Evolutionary conservation across 139 green algal genomes (phyloP).

Genomic region (Chlamydomonas sp.): DNA sequence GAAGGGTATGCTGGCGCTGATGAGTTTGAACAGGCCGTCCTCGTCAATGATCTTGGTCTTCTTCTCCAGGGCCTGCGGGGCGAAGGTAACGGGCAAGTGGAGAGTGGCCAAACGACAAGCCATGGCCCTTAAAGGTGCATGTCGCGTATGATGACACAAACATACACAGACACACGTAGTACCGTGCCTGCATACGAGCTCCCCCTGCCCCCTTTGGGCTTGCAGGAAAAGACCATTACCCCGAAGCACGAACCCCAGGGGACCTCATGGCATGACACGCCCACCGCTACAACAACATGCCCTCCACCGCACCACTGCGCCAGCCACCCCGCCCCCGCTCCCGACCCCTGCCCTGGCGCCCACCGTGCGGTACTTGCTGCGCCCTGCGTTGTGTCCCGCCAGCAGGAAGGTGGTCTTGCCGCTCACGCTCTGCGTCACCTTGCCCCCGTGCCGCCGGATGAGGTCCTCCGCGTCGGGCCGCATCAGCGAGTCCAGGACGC

Average conservation of each 20-base stretch:
- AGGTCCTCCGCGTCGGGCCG: slow-evolving; percentile 83
- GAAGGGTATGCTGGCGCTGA: slow-evolving; percentile 59
- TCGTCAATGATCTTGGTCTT: slow-evolving; percentile 84
- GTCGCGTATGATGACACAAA: no score
- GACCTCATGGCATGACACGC: no score
- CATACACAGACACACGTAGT: no score
- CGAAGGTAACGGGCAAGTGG: no score
- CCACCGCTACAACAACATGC: no score
- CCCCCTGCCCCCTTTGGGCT: no score
- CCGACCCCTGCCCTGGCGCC: neutral
- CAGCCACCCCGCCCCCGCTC: neutral
- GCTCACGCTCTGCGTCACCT: slow-evolving; percentile 79
- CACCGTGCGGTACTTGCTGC: slow-evolving; percentile 68
- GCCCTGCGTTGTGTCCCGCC: slow-evolving; percentile 69
- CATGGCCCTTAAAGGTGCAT: no score
- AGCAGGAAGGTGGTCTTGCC: slow-evolving; percentile 93
- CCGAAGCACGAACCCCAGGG: no score
- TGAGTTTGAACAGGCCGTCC: slow-evolving; percentile 84
- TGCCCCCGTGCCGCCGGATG: slow-evolving; percentile 86
- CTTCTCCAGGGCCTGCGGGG: slow-evolving; percentile 55
- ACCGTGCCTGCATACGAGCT: no score
- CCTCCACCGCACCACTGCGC: no score
- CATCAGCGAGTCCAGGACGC: slow-evolving; percentile 82
- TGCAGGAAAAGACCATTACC: no score
- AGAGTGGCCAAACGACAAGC: no score